A percentile compares a stretch with the other conserved stretches of the same genome.
These are phyloP conservation scores for Paramicrosporidium saccamoebae DNA, from an alignment of 371 early-diverging fungal species.

Conservation along the genomic window DNA sequence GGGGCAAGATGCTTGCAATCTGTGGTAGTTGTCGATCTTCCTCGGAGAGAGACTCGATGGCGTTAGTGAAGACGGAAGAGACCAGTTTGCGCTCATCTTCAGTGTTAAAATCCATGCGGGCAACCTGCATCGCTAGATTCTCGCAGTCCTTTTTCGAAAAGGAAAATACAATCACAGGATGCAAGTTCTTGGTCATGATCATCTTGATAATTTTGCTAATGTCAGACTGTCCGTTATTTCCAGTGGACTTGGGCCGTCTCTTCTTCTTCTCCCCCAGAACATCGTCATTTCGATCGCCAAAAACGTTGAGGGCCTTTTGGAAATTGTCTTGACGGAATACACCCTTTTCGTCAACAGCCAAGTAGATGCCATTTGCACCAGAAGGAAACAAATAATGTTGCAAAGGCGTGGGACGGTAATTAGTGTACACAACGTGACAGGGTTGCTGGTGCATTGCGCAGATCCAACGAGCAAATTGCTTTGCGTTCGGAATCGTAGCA, in stretches of 20 bases:
- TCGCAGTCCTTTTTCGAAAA: conserved; percentile 95
- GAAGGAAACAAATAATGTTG: conserved; percentile 88
- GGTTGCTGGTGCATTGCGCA: conserved; percentile 76
- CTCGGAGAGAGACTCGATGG: conserved; percentile 49
- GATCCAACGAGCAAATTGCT: conserved; percentile 99
- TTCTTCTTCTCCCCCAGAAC: conserved; percentile 6
- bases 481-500: conserved; percentile 98
- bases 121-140: conserved; percentile 53
- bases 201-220: conserved; percentile 74
- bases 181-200: conserved; percentile 68
- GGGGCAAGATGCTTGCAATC: conserved; percentile 72
- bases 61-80: conserved; percentile 59
- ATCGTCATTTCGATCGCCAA: conserved; percentile 16
- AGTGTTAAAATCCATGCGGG: conserved; percentile 71
- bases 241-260: conserved; percentile 8
- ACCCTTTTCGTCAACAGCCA: conserved; percentile 84
- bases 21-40: conserved; percentile 85
- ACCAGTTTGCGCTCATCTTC: conserved; percentile 70
- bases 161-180: conserved; percentile 96
- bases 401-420: conserved; percentile 93
- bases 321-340: conserved; percentile 81
- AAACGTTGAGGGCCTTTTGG: conserved; percentile 38
- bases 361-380: conserved; percentile 64
- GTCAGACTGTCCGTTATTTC: conserved; percentile 28
- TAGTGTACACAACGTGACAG: conserved; percentile 97